Evolutionary conservation across 495 filamentous ascomycete genomes (phyloP), one percentile per base, ranked within the genome.

Genomic region (Hypoxylon subgilvum): DNA sequence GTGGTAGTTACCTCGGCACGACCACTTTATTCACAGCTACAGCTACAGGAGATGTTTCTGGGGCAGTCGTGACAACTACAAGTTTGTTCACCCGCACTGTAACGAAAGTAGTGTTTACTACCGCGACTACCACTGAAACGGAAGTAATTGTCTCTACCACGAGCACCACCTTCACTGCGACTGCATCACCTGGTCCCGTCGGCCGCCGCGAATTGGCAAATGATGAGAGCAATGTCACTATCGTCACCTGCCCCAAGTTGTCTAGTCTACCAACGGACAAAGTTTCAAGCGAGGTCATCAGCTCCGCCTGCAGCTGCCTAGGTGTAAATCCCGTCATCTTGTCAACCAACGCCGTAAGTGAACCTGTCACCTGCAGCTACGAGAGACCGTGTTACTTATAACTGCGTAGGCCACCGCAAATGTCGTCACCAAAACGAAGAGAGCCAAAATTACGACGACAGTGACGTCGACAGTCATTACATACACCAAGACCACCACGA

Each of bases 261-360:
- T 35, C 45, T 23, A 48, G 45, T 23, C 31, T 48, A 7, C 45
- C 45, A 9, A 48, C 45, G 18, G 31, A 36, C 16, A 36, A 18
- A 10, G 28, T 27, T 25, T 23, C 39, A 18, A 36, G 38, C 39
- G 23, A 12, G 6, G 50, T 39, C 2, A 44, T 53, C 10, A 53
- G 50, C 50, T 53, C 50, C 18, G 50, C 39, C 12, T 53, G 50
- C 17, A 35, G 28, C n/a, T 53, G 48, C 23, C 36, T 52, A 5
- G 38, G 48, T 10, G 35, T 30, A 21, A 41, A 25, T 13, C 22
- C 38, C 10, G 27, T 21, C 16, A 23, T 44, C n/a, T 34, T 32
- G 9, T 40, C 35, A n/a, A 9, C 36, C 4, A 13, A 30, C 32
- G 13, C 21, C n/a, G 48, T 52, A 52, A 52, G 48, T 52, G n/a